phyloP scores from a whole-genome alignment of 345 rosid genomes.

The Angophora floribunda region DNA sequence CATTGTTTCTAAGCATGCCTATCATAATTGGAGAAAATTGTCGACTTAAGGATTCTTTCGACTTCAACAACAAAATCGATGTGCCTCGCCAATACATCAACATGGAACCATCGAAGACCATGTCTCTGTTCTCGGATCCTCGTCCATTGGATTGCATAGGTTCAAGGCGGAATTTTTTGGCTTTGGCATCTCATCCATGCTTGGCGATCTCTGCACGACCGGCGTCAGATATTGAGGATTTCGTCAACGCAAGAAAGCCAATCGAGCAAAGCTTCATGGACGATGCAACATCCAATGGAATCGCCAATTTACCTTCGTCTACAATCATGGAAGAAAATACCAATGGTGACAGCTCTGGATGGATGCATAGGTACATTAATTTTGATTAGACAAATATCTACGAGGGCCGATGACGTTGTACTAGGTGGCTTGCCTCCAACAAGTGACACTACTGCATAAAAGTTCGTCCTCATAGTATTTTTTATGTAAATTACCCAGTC shows the following conservation, averaged over 20 bases:
- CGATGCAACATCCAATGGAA: not conserved
- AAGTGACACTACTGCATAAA: not conserved
- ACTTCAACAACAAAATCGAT: not conserved
- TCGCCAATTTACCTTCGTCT: not conserved
- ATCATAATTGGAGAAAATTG: not conserved
- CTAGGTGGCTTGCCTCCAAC: not conserved
- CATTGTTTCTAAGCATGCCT: not conserved
- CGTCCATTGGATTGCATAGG: not conserved
- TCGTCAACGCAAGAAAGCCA: not conserved
- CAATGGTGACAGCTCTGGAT: not conserved
- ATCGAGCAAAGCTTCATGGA: not conserved
- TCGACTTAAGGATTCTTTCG: not conserved
- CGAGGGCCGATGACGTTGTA: not conserved
- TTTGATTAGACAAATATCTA: not conserved
- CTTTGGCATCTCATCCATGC: not conserved
- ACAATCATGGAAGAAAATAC: not conserved
- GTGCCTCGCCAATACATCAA: not conserved
- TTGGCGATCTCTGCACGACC: not conserved
- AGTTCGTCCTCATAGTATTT: not conserved
- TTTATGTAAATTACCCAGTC: too few species aligned
- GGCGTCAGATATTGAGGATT: not conserved
- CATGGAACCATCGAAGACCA: not conserved
- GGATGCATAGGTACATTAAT: not conserved
- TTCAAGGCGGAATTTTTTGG: not conserved
- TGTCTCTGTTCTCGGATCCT: not conserved